A percentile compares a stretch with the other conserved stretches of the same genome.
These are phyloP conservation scores for Hymenotorrendiella dingleyae DNA, from an alignment of 2,329 filamentous ascomycete species.

Conservation along the genomic window DNA sequence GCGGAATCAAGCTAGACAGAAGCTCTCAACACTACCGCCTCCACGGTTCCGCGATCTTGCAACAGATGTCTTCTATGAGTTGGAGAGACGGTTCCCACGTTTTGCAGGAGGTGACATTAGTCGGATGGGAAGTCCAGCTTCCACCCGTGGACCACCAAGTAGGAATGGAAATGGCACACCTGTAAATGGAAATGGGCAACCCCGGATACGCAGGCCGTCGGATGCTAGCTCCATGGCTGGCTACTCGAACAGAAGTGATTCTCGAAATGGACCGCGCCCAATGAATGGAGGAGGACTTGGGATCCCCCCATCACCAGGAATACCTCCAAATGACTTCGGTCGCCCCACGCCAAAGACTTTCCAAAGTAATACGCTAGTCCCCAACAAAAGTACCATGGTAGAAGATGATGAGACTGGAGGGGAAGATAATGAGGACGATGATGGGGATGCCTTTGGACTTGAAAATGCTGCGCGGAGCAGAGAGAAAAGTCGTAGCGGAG, in stretches of 20 bases:
- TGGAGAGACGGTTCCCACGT: constrained; percentile 82
- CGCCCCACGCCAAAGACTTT: constrained; percentile 82
- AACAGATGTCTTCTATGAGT: constrained; percentile 91
- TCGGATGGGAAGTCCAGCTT: constrained; percentile 63
- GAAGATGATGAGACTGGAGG: constrained; percentile 75
- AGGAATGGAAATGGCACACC: constrained; percentile 54
- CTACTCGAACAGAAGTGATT: constrained; percentile 34
- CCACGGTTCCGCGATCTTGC: constrained; percentile 86
- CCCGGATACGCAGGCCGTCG: constrained; percentile 41
- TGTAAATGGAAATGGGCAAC: constrained; percentile 52
- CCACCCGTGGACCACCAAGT: constrained; percentile 51
- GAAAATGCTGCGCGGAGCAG: constrained; percentile 36
- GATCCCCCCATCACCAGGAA: constrained; percentile 54
- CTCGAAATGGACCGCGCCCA: constrained; percentile 33
- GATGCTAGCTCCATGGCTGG: constrained; percentile 51
- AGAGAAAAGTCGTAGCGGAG: constrained; percentile 35
- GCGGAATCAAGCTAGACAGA: constrained; percentile 94
- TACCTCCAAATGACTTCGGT: constrained; percentile 59
- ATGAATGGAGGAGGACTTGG: constrained; percentile 39
- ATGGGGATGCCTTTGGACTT: constrained; percentile 59
- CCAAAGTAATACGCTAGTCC: constrained; percentile 92
- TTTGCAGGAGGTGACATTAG: constrained; percentile 67
- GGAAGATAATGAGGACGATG: constrained; percentile 79
- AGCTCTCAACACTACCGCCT: constrained; percentile 81
- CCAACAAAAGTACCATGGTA: constrained; percentile 95